Conservation (phyloP, 306 rosid species). For the Quillaja saponaria region DNA sequence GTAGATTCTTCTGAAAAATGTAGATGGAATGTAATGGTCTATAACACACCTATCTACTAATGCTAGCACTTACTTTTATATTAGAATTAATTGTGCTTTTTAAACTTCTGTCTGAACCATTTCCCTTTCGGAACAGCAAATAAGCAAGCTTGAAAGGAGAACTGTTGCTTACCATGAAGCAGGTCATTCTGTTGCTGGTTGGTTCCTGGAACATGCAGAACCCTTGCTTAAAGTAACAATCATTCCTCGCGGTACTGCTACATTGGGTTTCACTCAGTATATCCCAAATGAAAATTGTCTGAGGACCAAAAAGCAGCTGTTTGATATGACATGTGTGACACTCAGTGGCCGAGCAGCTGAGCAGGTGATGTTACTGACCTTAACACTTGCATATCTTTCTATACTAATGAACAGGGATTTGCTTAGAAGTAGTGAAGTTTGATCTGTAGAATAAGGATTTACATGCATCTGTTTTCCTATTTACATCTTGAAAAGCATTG, state of each 20-base stretch:
- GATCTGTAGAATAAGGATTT: neutral
- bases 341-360: conserved; percentile 71
- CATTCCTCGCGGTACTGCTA: conserved; percentile 66
- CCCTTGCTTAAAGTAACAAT: conserved; percentile 65
- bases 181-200: conserved; percentile 69
- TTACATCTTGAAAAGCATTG: neutral
- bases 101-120: neutral
- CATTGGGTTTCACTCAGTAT: conserved; percentile 67
- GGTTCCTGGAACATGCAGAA: conserved; percentile 69
- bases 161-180: conserved; percentile 71
- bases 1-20: too few relatives aligned
- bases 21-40: too few relatives aligned
- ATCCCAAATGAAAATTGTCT: conserved; percentile 66
- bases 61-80: neutral
- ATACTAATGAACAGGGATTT: neutral
- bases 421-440: neutral
- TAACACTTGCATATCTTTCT: neutral
- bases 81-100: neutral
- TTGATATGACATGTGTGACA: conserved; percentile 63
- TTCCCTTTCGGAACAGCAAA: conserved; percentile 42
- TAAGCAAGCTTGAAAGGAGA: conserved; percentile 61
- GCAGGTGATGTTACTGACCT: conserved; percentile 37
- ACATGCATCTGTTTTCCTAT: neutral
- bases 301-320: conserved; percentile 65
- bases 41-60: neutral